Base-by-base conservation (phyloP, 148 eudicot species). In the Rhododendron molle region DNA sequence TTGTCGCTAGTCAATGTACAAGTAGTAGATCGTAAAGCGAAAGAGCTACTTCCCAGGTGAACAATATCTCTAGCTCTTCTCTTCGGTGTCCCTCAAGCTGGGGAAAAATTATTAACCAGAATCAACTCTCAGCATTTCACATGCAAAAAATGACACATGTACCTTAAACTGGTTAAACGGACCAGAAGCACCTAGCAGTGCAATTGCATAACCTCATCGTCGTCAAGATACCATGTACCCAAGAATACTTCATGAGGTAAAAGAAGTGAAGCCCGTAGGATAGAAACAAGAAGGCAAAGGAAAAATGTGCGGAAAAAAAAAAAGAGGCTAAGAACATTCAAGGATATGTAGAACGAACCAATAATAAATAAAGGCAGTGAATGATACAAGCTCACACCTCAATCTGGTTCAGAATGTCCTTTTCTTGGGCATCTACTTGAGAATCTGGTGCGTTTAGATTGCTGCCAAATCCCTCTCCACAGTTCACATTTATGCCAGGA, bases 331-430 rank as follows among this genome's bases (percentile, higher is more conserved):
- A 15, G 3, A 67, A 21, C 71, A 52, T 28, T 81, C n/a, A 20
- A 85, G 81, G 38, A 54, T 62, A 15, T 14, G 43, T 65, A 23
- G 20, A 38, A 49, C 16, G 23, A 58, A 77, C 50, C 43, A 60
- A 76, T 18, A 28, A 62, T 43, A 30, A 62, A 84, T 36, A 21
- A 36, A 56, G 62, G 62, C 15, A 32, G 36, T 3, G 78, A 47
- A 28, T 30, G 67, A 36, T 18, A 83, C 56, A 65, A 38, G 54
- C 78, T 60, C 67, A 38, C 90, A 97, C 99, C 99, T 95, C 94
- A 87, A 94, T 93, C 85, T 92, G 95, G 52, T 89, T 90, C 88
- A 93, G 91, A 83, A 97, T 80, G 44, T 90, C 60, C 81, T 89
- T 88, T 86, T 89, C 91, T 74, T 91, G 94, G 9, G 84, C 84